Conservation (phyloP, 306 rosid genomes). For the Senna tora region DNA sequence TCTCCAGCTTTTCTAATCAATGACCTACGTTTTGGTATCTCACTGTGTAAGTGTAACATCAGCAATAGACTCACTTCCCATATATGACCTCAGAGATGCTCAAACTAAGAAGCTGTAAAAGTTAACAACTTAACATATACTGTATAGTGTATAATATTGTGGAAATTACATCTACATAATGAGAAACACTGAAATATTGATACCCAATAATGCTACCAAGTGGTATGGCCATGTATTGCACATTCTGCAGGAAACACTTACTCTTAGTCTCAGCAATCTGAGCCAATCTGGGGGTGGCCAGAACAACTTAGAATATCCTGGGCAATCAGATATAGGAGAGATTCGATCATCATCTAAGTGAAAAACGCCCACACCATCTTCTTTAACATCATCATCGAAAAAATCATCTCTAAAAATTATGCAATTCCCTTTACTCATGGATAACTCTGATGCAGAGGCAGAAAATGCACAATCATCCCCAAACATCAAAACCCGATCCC, state of each 20-base stretch:
- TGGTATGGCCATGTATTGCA: background rate
- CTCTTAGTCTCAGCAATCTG: conserved; percentile 29
- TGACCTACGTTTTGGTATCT: too few relatives aligned
- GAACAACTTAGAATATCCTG: conserved; percentile 57
- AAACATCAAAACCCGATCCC: conserved; percentile 67
- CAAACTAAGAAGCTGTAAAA: background rate
- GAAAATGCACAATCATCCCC: conserved; percentile 82
- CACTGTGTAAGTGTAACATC: too few relatives aligned
- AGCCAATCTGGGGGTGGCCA: conserved; percentile 85
- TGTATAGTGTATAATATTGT: background rate
- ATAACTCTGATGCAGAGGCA: conserved; percentile 50
- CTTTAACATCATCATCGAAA: conserved; percentile 30
- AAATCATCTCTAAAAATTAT: conserved; percentile 64
- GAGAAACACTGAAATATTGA: background rate
- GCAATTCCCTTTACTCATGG: conserved; percentile 57
- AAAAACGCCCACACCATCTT: conserved; percentile 59
- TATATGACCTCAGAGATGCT: too few relatives aligned
- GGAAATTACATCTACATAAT: conserved; percentile 8
- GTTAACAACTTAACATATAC: too few relatives aligned
- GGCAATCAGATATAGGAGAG: conserved; percentile 52
- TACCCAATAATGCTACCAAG: background rate
- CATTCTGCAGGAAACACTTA: conserved; percentile 34
- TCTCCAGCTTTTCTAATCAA: too few relatives aligned
- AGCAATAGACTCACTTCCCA: too few relatives aligned
- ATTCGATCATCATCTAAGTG: conserved; percentile 52